phyloP scores from a whole-genome alignment of 768 basidiomycete genomes.

The Tulasnella sp. region DNA sequence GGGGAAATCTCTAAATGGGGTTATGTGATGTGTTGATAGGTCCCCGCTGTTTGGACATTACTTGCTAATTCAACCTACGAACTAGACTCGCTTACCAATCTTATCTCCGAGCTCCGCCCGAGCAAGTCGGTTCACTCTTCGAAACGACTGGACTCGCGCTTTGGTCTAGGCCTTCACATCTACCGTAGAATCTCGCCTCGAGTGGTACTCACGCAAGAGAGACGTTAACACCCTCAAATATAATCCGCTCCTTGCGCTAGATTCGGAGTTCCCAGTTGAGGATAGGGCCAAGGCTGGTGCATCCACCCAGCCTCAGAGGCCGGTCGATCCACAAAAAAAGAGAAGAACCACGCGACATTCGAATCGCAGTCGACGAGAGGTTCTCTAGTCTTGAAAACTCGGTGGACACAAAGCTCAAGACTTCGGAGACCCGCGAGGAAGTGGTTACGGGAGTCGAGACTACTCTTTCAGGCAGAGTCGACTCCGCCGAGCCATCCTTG shows the following conservation, averaged over 20 bases:
- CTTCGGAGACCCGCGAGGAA: not conserved
- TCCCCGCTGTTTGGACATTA: too few relatives aligned
- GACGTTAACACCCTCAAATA: not conserved
- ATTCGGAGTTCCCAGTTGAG: not conserved
- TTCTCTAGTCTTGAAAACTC: not conserved
- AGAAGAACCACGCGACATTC: not conserved
- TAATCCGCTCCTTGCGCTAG: not conserved
- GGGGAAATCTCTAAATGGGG: too few relatives aligned
- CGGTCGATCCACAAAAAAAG: not conserved
- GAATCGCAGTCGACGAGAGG: not conserved
- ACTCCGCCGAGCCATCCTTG: not conserved
- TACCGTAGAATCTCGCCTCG: not conserved
- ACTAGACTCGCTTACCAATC: too few relatives aligned
- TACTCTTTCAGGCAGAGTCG: not conserved
- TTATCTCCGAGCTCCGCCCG: too few relatives aligned
- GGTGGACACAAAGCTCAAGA: not conserved
- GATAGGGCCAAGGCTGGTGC: not conserved
- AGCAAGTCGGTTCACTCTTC: too few relatives aligned
- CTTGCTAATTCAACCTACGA: too few relatives aligned
- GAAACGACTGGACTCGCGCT: too few relatives aligned
- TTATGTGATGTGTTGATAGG: too few relatives aligned
- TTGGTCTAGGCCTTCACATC: not conserved
- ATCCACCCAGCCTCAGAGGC: not conserved
- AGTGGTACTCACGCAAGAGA: not conserved
- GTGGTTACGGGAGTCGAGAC: not conserved